Base-by-base conservation (phyloP, 2,329 filamentous ascomycete genomes). In the Dryadomyces quercus-mongolicae region DNA sequence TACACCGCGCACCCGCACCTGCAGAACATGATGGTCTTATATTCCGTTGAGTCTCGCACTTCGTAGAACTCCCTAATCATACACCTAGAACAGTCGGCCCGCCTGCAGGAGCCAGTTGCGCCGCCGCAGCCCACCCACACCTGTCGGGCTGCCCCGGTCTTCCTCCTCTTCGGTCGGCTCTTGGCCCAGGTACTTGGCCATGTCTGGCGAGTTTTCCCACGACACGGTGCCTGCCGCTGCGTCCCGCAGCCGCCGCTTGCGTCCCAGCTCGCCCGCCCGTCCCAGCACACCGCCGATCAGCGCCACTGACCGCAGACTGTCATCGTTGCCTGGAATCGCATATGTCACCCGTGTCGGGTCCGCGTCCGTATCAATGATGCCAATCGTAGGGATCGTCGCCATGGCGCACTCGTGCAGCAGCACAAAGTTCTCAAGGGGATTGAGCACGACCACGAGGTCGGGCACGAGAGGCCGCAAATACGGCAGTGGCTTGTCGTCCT, bases 311-410 rank as follows among this genome's bases (percentile, higher is more conserved):
- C 93, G 85, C 61, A 95, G 70, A 80, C 90, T 90, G 75, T 98
- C 93, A 66, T 98, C 93, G 68, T 98, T 98, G 51, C 89, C 89
- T 2, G 93, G 93, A 61, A 98, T 96, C 15, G 88, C 87, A 66
- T 98, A 98, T 4, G 93, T 97, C 51, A 97, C 90, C 81, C 88
- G 92, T 0, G 88, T 88, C 0, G 93, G 88, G 69, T 97, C 87
- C 2, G 84, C 85, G 68, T 98, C 87, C 1, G 93, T 97, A 69
- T 98, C 93, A 61, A 97, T 86, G 55, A 98, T 77, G 49, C 92
- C 93, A 63, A 98, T 93, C 0, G 93, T 97, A 1, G 93, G 93
- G 55, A 98, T 87, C 64, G 85, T 88, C 66, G 88, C 85, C 55
- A 90, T 67, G 0, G 86, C 88, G 67, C 93, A 97, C 74, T 98